Evolutionary conservation across 2,329 filamentous ascomycete genomes (phyloP), one percentile per base, ranked within the genome.

Genomic region (Rhytidhysteron rufulum): DNA sequence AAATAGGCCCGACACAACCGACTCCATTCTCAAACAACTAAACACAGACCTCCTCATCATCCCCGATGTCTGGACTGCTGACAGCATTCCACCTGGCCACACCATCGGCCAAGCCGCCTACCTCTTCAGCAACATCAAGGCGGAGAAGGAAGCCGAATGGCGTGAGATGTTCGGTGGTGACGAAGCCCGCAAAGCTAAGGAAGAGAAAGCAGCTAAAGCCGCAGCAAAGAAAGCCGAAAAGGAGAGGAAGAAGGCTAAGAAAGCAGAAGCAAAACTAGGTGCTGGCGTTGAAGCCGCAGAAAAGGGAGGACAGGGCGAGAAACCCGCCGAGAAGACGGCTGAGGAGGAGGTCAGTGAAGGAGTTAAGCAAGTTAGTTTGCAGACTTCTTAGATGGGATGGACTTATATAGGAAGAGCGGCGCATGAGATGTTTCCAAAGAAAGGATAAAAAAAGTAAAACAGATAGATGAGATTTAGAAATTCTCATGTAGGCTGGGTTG

Each of bases 111-210:
- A 85, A 59, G 81, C 89, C 1, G 78, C 80, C 49, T 84, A 88
- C 72, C 74, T 95, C 22, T 95, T 95, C 69, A 79, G 79, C n/a
- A 79, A 78, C 39, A 95, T 95, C 57, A 86, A 89, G 49, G 75
- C 83, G 8, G 83, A 86, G 65, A 91, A 90, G 71, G 82, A 86
- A 34, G 80, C 85, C 37, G 85, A 91, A 62, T 95, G 89, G 89
- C 82, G 85, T 43, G 79, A 85, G 47, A 77, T 79, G 51, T 95
- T 82, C 53, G 83, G 83, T 37, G 83, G 83, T 5, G 79, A 76
- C 16, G 79, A 83, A 56, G 74, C 76, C 25, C 74, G 83, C 52
- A 81, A 87, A 48, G 72, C 82, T 30, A 83, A 83, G 57, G 85
- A 85, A 55, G 82, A 86, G 50, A 85, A 85, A 57, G 83, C 79